Conservation (phyloP, 805 yeast genomes). For the Candida peoriensis region DNA sequence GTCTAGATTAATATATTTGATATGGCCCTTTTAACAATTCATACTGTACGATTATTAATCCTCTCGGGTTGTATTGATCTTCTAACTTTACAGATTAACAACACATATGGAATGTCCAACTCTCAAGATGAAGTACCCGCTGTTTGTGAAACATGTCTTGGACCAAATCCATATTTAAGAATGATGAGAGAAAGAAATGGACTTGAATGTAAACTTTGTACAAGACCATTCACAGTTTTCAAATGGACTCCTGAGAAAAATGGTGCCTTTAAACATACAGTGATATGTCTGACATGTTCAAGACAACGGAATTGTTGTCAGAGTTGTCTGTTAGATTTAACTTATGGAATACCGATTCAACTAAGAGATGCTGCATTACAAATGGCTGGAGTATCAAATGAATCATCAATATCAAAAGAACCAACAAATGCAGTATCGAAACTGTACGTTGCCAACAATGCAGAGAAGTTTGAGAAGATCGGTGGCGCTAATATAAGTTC, state of each 20-base stretch:
- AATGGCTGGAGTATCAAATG: slow-evolving; percentile 60
- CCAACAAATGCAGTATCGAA: slow-evolving; percentile 50
- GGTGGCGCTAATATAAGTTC: slow-evolving; percentile 34
- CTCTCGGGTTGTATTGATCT: too few relatives aligned
- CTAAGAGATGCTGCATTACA: slow-evolving; percentile 76
- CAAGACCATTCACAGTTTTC: slow-evolving; percentile 77
- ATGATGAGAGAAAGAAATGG: slow-evolving; percentile 70
- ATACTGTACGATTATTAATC: too few relatives aligned
- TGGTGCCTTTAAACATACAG: slow-evolving; percentile 51
- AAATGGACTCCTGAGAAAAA: slow-evolving; percentile 57
- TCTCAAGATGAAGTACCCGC: slow-evolving; percentile 46
- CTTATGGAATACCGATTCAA: slow-evolving; percentile 74
- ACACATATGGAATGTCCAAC: too few relatives aligned
- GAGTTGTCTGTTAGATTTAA: slow-evolving; percentile 75
- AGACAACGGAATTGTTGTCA: slow-evolving; percentile 81
- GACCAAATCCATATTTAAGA: slow-evolving; percentile 57
- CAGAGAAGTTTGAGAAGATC: slow-evolving; percentile 27
- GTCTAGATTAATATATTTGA: too few relatives aligned
- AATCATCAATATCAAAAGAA: slow-evolving; percentile 30
- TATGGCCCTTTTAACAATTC: too few relatives aligned
- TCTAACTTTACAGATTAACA: too few relatives aligned
- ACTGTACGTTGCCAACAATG: slow-evolving; percentile 51
- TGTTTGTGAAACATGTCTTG: slow-evolving; percentile 71
- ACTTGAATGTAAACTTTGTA: slow-evolving; percentile 80
- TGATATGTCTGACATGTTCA: slow-evolving; percentile 78